Conservation (phyloP, 2,329 filamentous ascomycete species). For the Aureobasidium sp. region DNA sequence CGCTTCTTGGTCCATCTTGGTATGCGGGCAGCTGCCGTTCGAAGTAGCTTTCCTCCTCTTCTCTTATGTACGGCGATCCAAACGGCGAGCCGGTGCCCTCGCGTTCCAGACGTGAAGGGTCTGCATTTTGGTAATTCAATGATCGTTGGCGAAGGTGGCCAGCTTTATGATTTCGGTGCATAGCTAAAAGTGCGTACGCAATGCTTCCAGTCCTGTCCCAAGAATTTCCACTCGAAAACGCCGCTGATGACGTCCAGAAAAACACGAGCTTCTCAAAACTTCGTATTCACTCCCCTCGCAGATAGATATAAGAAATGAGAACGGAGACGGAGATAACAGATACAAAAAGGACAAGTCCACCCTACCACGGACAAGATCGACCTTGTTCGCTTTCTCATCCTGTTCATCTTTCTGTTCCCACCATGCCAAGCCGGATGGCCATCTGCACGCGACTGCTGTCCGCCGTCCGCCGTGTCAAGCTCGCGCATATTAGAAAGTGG, state of each 20-base stretch:
- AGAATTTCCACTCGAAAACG: background rate
- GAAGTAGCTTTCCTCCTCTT: conserved; percentile 13
- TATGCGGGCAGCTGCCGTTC: background rate
- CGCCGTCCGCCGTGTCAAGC: background rate
- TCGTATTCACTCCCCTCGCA: background rate
- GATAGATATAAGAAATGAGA: background rate
- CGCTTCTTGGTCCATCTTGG: background rate
- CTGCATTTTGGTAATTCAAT: conserved; percentile 14
- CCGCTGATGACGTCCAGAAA: background rate
- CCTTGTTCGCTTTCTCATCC: background rate
- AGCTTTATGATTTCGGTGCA: conserved; percentile 10
- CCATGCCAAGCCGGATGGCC: background rate
- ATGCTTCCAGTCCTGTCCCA: background rate
- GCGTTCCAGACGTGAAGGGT: conserved; percentile 1
- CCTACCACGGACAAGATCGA: background rate
- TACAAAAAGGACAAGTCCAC: background rate
- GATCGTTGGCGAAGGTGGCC: conserved; percentile 20
- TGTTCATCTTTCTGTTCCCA: background rate
- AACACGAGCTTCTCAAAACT: background rate
- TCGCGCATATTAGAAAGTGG: background rate
- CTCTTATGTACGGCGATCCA: conserved; percentile 9
- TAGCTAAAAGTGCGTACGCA: background rate
- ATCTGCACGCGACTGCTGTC: background rate
- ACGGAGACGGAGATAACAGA: background rate
- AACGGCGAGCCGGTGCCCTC: conserved; percentile 3